Percentiles rank a stretch among this genome's conserved stretches.
Evolutionary conservation across 345 rosid species (phyloP).

Genomic region (sweet orange (Citrus sinensis)): DVS_A1.0 CM039168.1:1751001-1751500

Average conservation of each 20-base stretch:
- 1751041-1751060: slow-evolving; percentile 10
- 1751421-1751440: slow-evolving; percentile 62
- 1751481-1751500: slow-evolving; percentile 41
- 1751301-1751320: slow-evolving; percentile 53
- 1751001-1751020: background rate
- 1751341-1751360: slow-evolving; percentile 66
- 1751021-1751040: slow-evolving; percentile 8
- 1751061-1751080: slow-evolving; percentile 25
- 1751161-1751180: slow-evolving; percentile 1
- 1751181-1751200: slow-evolving; percentile 6
- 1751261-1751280: slow-evolving; percentile 52
- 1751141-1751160: slow-evolving; percentile 5
- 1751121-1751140: slow-evolving; percentile 65
- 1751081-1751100: slow-evolving; percentile 26
- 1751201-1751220: slow-evolving; percentile 15
- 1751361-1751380: slow-evolving; percentile 71
- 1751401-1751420: slow-evolving; percentile 58
- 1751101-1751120: slow-evolving; percentile 78
- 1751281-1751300: background rate
- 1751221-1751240: slow-evolving; percentile 48
- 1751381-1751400: slow-evolving; percentile 51
- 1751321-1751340: slow-evolving; percentile 53
- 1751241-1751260: slow-evolving; percentile 55
- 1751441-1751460: slow-evolving; percentile 58
- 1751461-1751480: slow-evolving; percentile 67